Conservation (phyloP, 2,329 filamentous ascomycete genomes). For the Orbilia oligospora region DNA sequence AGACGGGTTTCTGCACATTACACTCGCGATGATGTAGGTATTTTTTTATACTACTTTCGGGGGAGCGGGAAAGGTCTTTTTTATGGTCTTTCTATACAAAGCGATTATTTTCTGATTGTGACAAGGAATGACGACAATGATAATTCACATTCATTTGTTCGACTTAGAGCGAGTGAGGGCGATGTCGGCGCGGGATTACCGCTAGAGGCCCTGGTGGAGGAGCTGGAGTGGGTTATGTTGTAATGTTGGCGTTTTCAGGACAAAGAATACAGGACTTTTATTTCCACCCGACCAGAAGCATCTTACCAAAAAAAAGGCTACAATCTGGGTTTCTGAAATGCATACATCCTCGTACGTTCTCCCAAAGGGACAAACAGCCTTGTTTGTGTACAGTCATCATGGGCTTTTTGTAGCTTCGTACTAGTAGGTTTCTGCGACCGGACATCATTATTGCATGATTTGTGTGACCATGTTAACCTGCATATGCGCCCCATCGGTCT, state of each 20-base stretch:
- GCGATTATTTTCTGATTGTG: conserved; percentile 49
- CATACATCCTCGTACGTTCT: not conserved
- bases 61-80: conserved; percentile 10
- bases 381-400: not conserved
- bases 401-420: not conserved
- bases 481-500: conserved; percentile 1
- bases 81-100: conserved; percentile 25
- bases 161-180: conserved; percentile 48
- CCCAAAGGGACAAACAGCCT: not conserved
- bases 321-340: conserved; percentile 5
- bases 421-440: not conserved
- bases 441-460: conserved; percentile 12
- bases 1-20: conserved; percentile 76
- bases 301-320: not conserved
- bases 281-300: not conserved
- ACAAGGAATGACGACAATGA: conserved; percentile 51
- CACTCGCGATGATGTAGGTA: conserved; percentile 64
- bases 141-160: conserved; percentile 45
- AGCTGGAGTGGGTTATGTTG: conserved; percentile 51
- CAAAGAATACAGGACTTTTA: conserved; percentile 14
- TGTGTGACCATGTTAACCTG: not conserved
- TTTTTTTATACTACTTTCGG: conserved; percentile 24
- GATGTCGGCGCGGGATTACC: conserved; percentile 33
- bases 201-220: conserved; percentile 45
- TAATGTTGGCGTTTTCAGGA: conserved; percentile 23